Evolutionary conservation across 331 rosid genomes (phyloP).

Genomic region (Dryas integrifolia): DNA sequence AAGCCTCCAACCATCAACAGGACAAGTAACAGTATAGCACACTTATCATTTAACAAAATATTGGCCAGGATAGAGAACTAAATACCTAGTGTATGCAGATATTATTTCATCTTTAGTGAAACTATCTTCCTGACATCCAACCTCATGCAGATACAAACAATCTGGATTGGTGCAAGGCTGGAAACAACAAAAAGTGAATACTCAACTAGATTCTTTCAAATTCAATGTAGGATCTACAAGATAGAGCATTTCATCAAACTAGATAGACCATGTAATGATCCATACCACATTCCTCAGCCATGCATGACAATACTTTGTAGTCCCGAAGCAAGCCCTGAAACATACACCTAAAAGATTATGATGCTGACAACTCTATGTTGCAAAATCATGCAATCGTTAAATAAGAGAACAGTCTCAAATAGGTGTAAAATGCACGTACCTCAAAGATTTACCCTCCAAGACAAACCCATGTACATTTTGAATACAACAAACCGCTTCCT

Average conservation of each 20-base stretch:
- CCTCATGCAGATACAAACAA: slow-evolving; percentile 88
- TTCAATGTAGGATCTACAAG: slow-evolving; percentile 16
- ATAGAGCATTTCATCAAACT: slow-evolving; percentile 8
- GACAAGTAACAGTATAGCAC: background rate
- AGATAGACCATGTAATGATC: slow-evolving; percentile 11
- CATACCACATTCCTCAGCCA: slow-evolving; percentile 97
- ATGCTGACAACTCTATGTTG: background rate
- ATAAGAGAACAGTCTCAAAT: slow-evolving; percentile 20
- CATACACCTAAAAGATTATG: background rate
- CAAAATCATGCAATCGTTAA: slow-evolving; percentile 9
- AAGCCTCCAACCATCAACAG: background rate
- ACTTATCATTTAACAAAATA: background rate
- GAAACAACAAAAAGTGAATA: slow-evolving; percentile 21
- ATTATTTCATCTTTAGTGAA: slow-evolving; percentile 92
- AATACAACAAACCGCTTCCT: slow-evolving; percentile 95
- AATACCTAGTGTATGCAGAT: slow-evolving; percentile 81
- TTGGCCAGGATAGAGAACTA: background rate
- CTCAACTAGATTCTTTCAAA: slow-evolving; percentile 7
- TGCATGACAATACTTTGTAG: slow-evolving; percentile 98
- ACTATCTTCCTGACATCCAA: slow-evolving; percentile 90
- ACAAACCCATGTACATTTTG: slow-evolving; percentile 99
- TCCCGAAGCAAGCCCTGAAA: slow-evolving; percentile 97
- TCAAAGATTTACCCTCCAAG: slow-evolving; percentile 88
- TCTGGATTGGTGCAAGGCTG: slow-evolving; percentile 99
- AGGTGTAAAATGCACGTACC: slow-evolving; percentile 39